Evolutionary conservation across 768 basidiomycete species (phyloP).

Genomic region (Lentinula edodes): DNA sequence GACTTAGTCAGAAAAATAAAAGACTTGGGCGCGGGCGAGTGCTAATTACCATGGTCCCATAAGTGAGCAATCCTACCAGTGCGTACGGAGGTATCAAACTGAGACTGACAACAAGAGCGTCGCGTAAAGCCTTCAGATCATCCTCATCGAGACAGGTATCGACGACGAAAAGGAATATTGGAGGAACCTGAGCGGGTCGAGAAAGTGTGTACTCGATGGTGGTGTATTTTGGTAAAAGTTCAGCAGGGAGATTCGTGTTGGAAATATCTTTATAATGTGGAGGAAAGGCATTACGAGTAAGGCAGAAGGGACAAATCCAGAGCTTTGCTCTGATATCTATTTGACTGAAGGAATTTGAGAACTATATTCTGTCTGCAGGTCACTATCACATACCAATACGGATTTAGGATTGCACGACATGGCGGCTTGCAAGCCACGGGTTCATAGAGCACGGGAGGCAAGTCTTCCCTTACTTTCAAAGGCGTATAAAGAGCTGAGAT

Average conservation of each 20-base stretch:
- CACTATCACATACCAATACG: slow-evolving; percentile 72
- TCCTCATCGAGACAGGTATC: slow-evolving; percentile 96
- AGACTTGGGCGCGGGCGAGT: background rate
- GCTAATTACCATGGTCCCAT: slow-evolving; percentile 84
- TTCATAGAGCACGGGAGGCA: slow-evolving; percentile 95
- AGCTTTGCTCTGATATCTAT: slow-evolving; percentile 98
- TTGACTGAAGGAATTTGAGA: slow-evolving; percentile 53
- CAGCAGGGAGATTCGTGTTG: slow-evolving; percentile 92
- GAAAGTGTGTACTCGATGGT: slow-evolving; percentile 99
- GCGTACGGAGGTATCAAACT: slow-evolving; percentile 91
- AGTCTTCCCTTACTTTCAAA: slow-evolving; percentile 87
- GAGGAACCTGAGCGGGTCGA: slow-evolving; percentile 86
- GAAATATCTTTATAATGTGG: slow-evolving; percentile 99
- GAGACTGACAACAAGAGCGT: slow-evolving; percentile 92
- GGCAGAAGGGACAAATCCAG: slow-evolving; percentile 99
- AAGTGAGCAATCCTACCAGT: slow-evolving; percentile 93
- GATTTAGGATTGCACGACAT: slow-evolving; percentile 96
- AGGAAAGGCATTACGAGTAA: slow-evolving; percentile 94
- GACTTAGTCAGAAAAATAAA: background rate
- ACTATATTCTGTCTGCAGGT: background rate
- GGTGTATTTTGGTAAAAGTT: slow-evolving; percentile 95
- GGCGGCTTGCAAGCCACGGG: slow-evolving; percentile 98
- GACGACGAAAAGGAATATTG: slow-evolving; percentile 95
- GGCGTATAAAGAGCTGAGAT: slow-evolving; percentile 98
- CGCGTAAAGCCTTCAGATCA: slow-evolving; percentile 91